Percentiles rank a stretch among this genome's conserved stretches.
These are phyloP conservation scores for Lotus japonicus DNA, from an alignment of 306 rosid genomes.

Conservation along the genomic window DNA sequence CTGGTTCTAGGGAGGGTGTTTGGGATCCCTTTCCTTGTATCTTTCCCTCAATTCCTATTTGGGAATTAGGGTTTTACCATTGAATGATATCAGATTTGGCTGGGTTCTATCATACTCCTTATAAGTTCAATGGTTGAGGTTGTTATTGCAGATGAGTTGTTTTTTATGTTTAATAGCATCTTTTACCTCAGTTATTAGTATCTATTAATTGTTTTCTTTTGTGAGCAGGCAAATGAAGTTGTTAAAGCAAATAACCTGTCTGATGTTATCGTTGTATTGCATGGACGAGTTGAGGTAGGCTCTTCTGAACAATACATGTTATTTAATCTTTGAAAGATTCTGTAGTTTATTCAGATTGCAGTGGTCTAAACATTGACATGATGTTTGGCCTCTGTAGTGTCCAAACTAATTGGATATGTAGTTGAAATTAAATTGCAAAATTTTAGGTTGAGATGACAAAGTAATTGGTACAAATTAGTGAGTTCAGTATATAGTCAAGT, in stretches of 20 bases:
- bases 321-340: slow-evolving; percentile 3
- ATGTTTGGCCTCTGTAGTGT: background rate
- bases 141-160: background rate
- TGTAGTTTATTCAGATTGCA: background rate
- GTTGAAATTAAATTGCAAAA: background rate
- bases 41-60: no score
- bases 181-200: slow-evolving; percentile 9
- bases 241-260: slow-evolving; percentile 91
- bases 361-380: background rate
- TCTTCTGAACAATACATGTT: slow-evolving; percentile 15
- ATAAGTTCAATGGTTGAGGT: slow-evolving; percentile 6
- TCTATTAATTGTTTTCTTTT: slow-evolving; percentile 25
- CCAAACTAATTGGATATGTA: background rate
- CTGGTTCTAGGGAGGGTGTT: no score
- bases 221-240: slow-evolving; percentile 84
- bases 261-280: slow-evolving; percentile 68
- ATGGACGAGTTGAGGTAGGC: slow-evolving; percentile 95
- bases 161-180: slow-evolving; percentile 7
- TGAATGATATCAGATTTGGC: no score
- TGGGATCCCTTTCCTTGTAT: no score
- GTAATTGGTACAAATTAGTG: background rate
- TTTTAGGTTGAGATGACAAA: background rate
- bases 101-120: no score
- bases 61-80: no score
- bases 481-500: background rate